Base-by-base conservation (phyloP, 129 eudicot species). In the Ambrosia artemisiifolia region DNA sequence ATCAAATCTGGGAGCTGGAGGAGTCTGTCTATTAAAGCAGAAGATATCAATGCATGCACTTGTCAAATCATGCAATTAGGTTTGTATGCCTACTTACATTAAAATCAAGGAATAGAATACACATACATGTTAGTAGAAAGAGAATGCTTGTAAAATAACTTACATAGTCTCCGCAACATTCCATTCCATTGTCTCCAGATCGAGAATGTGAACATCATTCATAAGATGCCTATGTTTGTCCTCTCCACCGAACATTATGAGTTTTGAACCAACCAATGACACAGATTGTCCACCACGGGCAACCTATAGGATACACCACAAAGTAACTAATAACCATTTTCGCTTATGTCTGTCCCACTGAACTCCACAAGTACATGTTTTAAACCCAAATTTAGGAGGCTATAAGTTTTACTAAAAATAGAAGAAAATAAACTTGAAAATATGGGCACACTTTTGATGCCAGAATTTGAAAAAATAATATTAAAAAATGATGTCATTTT, bases 161-260 rank as follows among this genome's bases (percentile, higher is more conserved):
- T 69, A 87, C 96, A 82, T 84, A 56, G 96, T 84, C 78, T 87
- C 88, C 43, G 75, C 66, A 78, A 75, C 59, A 72, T 71, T 82
- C 98, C 98, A 94, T 48, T 88, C 73, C 86, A 90, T 85, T 14
- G 89, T 85, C 63, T 82, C 89, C 68, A 94, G 83, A 84, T 94
- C 95, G 63, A 94, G 92, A 87, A 89, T 74, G 57, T 85, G 85
- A 74, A 90, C 82, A 84, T 94, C 98, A 82, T 90, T 94, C 73
- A 87, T 66, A 56, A 90, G 79, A 34, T 70, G 69, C 63, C 98
- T 76, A 43, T 75, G 72, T 74, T 69, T 68, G 76, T 86, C 98
- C 89, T 90, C 95, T 49, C 98, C 98, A 73, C 98, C 98, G 78
- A 94, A 94, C 96, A 94, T 87, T 76, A 94, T 76, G 55, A 94